phyloP scores from a whole-genome alignment of 805 yeast species.

The Monosporozyma siamensis region DNA sequence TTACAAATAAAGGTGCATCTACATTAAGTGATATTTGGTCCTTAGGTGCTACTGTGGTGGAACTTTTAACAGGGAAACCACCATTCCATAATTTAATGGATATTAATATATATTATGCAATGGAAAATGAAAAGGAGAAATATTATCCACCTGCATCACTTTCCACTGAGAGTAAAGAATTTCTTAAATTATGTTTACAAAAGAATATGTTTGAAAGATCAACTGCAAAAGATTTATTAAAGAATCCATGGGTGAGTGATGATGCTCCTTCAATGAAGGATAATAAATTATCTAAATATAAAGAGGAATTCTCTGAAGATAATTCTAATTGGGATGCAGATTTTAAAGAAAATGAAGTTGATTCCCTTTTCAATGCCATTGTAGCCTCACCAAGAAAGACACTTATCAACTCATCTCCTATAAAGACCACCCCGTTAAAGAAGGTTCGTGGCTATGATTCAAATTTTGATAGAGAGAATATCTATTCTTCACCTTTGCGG shows the following conservation, averaged over 20 bases:
- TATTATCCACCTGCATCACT: slow-evolving; percentile 29
- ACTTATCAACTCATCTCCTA: background rate
- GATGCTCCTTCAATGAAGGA: slow-evolving; percentile 5
- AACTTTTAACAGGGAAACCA: slow-evolving; percentile 75
- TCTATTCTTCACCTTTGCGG: background rate
- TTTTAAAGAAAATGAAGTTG: slow-evolving; percentile 17
- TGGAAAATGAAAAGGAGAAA: slow-evolving; percentile 30
- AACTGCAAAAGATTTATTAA: slow-evolving; percentile 49
- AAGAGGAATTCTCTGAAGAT: slow-evolving; percentile 18
- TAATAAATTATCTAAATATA: slow-evolving; percentile 18
- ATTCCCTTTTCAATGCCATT: slow-evolving; percentile 3
- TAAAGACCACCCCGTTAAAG: slow-evolving; percentile 3
- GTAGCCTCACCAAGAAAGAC: background rate
- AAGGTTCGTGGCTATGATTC: background rate
- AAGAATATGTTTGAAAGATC: slow-evolving; percentile 64
- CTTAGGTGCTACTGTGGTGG: slow-evolving; percentile 89
- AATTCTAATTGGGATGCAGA: slow-evolving; percentile 24
- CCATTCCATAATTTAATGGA: slow-evolving; percentile 59
- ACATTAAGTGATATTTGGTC: slow-evolving; percentile 91
- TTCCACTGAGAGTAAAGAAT: slow-evolving; percentile 51
- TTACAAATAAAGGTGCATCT: slow-evolving; percentile 74
- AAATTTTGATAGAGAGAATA: background rate
- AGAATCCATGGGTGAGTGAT: slow-evolving; percentile 52
- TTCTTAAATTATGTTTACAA: slow-evolving; percentile 59
- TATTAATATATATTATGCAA: slow-evolving; percentile 30